Percentiles rank a stretch among this genome's conserved stretches.
Evolutionary conservation across 306 rosid species (phyloP).

Genomic region (Hylodesmum podocarpum): DNA sequence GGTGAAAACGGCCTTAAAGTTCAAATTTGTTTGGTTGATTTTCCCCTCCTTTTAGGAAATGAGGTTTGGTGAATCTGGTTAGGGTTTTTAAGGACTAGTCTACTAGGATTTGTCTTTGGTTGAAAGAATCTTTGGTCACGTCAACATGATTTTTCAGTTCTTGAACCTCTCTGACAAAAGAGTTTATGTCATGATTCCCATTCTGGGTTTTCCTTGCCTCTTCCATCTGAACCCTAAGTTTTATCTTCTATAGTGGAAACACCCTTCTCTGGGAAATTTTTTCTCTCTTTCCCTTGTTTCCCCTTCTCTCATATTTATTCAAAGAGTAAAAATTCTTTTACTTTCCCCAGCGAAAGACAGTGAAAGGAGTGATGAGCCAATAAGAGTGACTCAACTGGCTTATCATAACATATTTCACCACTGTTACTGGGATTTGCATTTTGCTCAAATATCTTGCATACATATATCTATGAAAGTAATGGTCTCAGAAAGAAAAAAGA

Average conservation of each 20-base stretch:
- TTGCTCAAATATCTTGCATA: conserved; percentile 53
- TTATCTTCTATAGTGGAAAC: conserved; percentile 33
- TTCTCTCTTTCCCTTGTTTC: conserved; percentile 4
- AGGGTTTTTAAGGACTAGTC: conserved; percentile 60
- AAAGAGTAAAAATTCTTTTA: conserved; percentile 33
- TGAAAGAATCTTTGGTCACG: conserved; percentile 80
- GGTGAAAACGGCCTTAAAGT: conserved; percentile 31
- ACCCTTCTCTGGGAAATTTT: conserved; percentile 12
- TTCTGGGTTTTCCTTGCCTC: conserved; percentile 37
- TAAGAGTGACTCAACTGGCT: conserved; percentile 29
- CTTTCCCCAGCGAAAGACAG: conserved; percentile 20
- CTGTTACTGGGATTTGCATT: conserved; percentile 48
- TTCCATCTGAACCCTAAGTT: conserved; percentile 49
- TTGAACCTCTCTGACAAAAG: conserved; percentile 69
- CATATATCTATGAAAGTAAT: conserved; percentile 52
- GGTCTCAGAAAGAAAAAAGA: neutral
- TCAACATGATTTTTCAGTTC: conserved; percentile 76
- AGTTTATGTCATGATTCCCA: conserved; percentile 62
- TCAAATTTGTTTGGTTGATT: conserved; percentile 35
- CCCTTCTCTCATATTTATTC: conserved; percentile 16
- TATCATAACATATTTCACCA: conserved; percentile 42
- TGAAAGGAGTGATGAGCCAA: conserved; percentile 49
- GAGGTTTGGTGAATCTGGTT: conserved; percentile 48
- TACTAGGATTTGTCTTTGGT: conserved; percentile 42
- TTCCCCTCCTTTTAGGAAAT: conserved; percentile 34